Conservation (phyloP, 129 eudicot genomes). For the Arctium lappa region DNA sequence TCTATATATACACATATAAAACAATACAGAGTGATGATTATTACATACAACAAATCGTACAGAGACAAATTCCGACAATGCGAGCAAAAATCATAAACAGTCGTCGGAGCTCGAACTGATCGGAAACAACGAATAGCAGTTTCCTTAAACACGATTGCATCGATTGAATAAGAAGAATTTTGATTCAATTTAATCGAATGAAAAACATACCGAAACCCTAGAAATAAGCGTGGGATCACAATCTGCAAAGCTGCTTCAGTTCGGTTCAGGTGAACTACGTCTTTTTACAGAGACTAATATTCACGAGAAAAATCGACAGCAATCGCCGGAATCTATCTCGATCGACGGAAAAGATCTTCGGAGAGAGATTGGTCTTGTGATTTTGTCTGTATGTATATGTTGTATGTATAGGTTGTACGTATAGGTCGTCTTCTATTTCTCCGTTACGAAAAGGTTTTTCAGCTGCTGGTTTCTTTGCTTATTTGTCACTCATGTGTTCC, state of each 20-base stretch:
- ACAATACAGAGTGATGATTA: not conserved
- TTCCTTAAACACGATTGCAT: not conserved
- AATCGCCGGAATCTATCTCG: constrained; percentile 25
- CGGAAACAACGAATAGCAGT: constrained; percentile 9
- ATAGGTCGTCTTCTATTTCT: constrained; percentile 17
- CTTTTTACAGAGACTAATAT: constrained; percentile 6
- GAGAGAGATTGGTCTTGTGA: not conserved
- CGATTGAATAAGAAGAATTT: constrained; percentile 7
- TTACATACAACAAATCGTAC: not conserved
- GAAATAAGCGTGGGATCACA: constrained; percentile 42
- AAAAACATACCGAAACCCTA: constrained; percentile 40
- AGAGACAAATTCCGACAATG: constrained; percentile 33
- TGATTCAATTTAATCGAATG: not conserved
- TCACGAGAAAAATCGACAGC: constrained; percentile 5
- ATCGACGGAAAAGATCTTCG: constrained; percentile 28
- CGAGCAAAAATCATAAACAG: constrained; percentile 17
- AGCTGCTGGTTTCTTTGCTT: constrained; percentile 35
- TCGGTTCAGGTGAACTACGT: constrained; percentile 30
- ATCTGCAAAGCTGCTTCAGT: constrained; percentile 21
- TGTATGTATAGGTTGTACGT: constrained; percentile 1
- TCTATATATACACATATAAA: not conserved
- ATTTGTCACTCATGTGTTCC: constrained; percentile 36
- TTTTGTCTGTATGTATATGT: not conserved
- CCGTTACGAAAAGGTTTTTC: not conserved
- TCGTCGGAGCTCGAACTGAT: constrained; percentile 50